Base-by-base conservation (phyloP, 2,329 filamentous ascomycete genomes). In the Aspergillus novoparasiticus region DNA sequence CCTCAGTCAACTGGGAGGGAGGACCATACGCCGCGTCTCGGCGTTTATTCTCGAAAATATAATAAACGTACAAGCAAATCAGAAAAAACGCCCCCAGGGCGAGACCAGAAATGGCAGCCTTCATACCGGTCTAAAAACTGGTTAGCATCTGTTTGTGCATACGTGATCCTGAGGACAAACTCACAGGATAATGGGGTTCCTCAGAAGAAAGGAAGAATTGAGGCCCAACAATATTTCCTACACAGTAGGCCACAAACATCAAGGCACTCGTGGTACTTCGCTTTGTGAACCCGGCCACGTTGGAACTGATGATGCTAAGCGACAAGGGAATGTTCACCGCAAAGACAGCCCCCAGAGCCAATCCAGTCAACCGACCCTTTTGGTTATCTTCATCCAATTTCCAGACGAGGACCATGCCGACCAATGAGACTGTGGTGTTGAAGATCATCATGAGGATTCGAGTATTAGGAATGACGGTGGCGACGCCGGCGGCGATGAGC, bases 211-310 rank as follows among this genome's bases (percentile, higher is more conserved):
- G 53, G 57, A 76, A 77, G 48, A 77, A 73, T 45, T 77, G 73
- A 12, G 76, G 75, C 0, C 73, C 75, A 4, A 75, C 68, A 36
- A 78, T 76, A 45, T 76, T 76, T 4, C 73, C 74, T 48, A 76
- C 60, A 43, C 75, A 75, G 59, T 76, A 76, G 5, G 72, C 84
- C 0, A 81, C 80, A 60, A 86, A 86, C 21, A 86, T 67, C 28
- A 83, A 73, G 0, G 83, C 83, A 2, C 77, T 75, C 4, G 75
- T 72, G 0, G 71, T 71, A 50, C 73, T 75, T 32, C 73, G 72
- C 58, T 78, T 78, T 1, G 76, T 78, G 57, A 78, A 75, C 0
- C 76, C 76, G 4, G 75, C 74, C 4, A 77, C 72, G 32, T 78
- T 78, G 4, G 74, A 76, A 46, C 68, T 76, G 54, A 76, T 74